Conservation (phyloP, 345 rosid species). For the Populus euphratica region DNA sequence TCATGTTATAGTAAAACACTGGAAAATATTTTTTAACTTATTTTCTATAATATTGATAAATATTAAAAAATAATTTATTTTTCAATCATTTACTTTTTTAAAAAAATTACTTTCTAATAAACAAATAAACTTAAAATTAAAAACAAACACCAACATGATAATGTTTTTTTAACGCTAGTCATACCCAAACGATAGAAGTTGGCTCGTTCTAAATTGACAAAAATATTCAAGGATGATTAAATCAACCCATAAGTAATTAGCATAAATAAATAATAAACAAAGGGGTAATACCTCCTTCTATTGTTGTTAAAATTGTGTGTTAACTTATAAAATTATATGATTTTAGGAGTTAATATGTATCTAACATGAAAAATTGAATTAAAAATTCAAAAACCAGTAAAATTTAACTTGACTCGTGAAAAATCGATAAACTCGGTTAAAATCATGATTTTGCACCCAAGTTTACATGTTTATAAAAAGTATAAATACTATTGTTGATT, state of each 20-base stretch:
- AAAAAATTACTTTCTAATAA: no score
- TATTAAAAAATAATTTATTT: no score
- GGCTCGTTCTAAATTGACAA: background rate
- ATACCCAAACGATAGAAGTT: no score
- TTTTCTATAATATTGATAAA: no score
- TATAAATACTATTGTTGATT: background rate
- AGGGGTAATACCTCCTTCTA: background rate
- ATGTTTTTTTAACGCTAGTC: background rate
- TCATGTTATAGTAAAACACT: no score
- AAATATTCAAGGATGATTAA: background rate
- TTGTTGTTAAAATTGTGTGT: background rate
- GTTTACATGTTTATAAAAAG: no score
- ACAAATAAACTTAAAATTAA: background rate
- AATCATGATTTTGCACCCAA: no score
- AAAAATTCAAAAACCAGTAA: accelerated
- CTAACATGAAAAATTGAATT: accelerated
- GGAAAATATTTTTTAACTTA: no score
- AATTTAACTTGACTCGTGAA: accelerated
- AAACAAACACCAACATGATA: background rate
- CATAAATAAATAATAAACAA: background rate
- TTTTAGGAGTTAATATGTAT: accelerated
- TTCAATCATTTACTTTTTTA: no score
- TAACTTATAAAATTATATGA: no score
- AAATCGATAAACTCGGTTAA: no score
- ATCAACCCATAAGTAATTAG: background rate